Evolutionary conservation across 177 flowering plant genomes (phyloP), one percentile per base, ranked within the genome.

Genomic region (Telopea speciosissima): DNA sequence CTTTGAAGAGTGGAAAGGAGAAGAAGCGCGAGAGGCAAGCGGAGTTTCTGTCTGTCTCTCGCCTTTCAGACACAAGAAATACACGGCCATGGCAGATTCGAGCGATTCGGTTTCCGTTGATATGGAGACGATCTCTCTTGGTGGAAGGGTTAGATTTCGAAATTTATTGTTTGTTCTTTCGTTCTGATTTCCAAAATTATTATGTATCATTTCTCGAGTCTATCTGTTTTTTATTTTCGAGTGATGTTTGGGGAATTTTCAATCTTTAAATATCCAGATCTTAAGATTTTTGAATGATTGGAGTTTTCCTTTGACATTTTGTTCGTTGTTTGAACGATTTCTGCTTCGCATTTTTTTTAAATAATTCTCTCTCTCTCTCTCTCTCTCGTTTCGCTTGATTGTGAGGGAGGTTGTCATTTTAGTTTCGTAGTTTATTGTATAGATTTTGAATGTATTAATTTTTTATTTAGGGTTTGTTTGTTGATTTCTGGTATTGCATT

Each of bases 111-210:
- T 89, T 77, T 85, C 89, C 54, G 69, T 92, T 42, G 92, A 89
- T 73, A 78, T 88, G 76, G 94, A 89, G 77, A 88, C 83, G 73
- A 85, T 89, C 82, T 84, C 87, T 77, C 93, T 88, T 24, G 91
- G 94, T 52, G 97, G 97, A 81, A 85, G 90, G 94, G 97, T 94
- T 60, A 24, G 67, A 3, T 16, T 70, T 14, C 19, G 54, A 33
- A 33, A 45, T 24, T 62, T 26, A 16, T 12, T 25, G 65, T 31
- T 13, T 2, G 12, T 26, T 70, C 24, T 26, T 21, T 40, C 13
- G 10, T 22, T 24, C 12, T 52, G 66, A 12, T 64, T 40, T 21
- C 13, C 22, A 4, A 19, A 24, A 26, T 11, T 25, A 5, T 24
- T 3, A 24, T 62, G 28, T 24, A 11, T 2, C 9, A 52, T n/a